phyloP scores from a whole-genome alignment of 1,139 yeast species.

The Debaryomyces robertsiae region DNA sequence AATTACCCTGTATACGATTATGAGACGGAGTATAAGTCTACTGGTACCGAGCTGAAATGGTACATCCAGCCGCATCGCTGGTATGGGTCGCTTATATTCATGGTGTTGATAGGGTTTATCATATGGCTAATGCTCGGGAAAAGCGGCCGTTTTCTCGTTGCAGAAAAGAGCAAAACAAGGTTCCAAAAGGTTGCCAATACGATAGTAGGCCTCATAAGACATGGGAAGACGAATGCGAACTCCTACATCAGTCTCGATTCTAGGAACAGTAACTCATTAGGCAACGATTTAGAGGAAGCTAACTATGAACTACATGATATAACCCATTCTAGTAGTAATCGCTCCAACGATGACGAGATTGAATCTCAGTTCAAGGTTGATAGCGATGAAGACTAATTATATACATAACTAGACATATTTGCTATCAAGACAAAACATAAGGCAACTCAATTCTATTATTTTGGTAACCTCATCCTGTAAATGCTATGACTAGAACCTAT shows the following conservation, averaged over 20 bases:
- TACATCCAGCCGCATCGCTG: conserved; percentile 53
- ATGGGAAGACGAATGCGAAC: background rate
- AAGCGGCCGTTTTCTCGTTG: conserved; percentile 24
- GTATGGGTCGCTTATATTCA: conserved; percentile 56
- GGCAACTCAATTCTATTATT: too few species aligned
- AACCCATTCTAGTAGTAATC: background rate
- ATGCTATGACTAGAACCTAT: too few species aligned
- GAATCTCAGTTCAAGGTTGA: conserved; percentile 7
- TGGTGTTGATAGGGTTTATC: conserved; percentile 42
- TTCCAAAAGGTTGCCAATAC: conserved; percentile 1
- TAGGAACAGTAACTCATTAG: background rate
- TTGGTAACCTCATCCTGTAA: too few species aligned
- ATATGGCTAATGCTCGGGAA: conserved; percentile 53
- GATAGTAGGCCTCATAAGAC: background rate
- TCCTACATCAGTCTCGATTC: conserved; percentile 3
- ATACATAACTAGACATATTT: too few species aligned
- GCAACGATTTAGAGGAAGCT: conserved; percentile 5
- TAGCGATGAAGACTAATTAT: conserved; percentile 10
- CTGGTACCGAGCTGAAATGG: conserved; percentile 39
- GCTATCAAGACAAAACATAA: too few species aligned
- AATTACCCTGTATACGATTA: conserved; percentile 31
- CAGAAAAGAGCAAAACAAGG: conserved; percentile 15
- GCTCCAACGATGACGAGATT: background rate
- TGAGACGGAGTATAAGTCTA: conserved; percentile 32
- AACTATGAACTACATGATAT: conserved; percentile 4